Conservation (phyloP, 352 stramenopile genomes). For the Aphanomyces cochlioides region DNA sequence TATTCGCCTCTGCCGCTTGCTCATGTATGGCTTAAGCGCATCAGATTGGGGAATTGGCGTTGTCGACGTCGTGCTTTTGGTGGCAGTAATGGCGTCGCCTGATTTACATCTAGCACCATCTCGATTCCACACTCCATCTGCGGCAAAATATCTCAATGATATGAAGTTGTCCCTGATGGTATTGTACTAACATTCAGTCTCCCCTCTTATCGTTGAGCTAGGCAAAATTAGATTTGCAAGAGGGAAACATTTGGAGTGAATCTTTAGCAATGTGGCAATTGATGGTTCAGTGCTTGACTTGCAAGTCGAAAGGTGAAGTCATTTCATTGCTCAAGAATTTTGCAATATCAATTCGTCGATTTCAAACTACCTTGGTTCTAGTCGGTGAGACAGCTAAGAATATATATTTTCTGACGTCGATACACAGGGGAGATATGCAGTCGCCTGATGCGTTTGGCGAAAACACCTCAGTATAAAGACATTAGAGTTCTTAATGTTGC, state of each 20-base stretch:
- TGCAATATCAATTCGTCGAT: conserved; percentile 62
- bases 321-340: conserved; percentile 41
- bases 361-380: conserved; percentile 70
- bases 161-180: conserved; percentile 52
- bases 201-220: conserved; percentile 37
- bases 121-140: conserved; percentile 68
- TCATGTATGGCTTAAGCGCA: conserved; percentile 39
- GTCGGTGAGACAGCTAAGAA: conserved; percentile 40
- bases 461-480: conserved; percentile 40
- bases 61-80: conserved; percentile 58
- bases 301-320: conserved; percentile 42
- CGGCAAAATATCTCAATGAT: conserved; percentile 58
- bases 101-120: conserved; percentile 76
- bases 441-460: conserved; percentile 53
- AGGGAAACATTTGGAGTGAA: conserved; percentile 71
- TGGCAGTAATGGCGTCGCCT: conserved; percentile 57
- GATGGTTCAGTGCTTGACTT: conserved; percentile 43
- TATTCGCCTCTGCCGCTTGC: conserved; percentile 64
- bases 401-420: neutral
- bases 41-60: conserved; percentile 26
- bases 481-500: conserved; percentile 40
- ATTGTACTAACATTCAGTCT: neutral
- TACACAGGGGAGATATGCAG: conserved; percentile 51
- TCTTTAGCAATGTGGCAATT: conserved; percentile 68
- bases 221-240: conserved; percentile 64